A percentile compares a stretch with the other conserved stretches of the same genome.
phyloP scores from a whole-genome alignment of 129 eudicot genomes.

The Saussurea involucrata region DNA sequence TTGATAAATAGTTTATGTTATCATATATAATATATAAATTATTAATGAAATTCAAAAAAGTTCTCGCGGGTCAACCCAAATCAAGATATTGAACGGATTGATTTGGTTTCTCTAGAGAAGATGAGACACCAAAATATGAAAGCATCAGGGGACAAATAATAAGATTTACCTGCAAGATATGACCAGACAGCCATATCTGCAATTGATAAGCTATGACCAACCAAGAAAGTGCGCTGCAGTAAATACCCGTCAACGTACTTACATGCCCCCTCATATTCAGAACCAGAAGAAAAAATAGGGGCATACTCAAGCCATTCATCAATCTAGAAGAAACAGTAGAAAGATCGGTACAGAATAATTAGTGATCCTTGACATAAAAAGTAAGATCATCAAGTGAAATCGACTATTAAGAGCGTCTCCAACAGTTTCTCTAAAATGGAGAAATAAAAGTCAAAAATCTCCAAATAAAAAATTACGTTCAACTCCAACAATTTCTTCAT shows the following conservation, averaged over 20 bases:
- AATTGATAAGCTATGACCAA: constrained; percentile 65
- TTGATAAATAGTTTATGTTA: too few relatives aligned
- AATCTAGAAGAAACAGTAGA: constrained; percentile 37
- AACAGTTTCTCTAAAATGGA: not conserved
- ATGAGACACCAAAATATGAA: not conserved
- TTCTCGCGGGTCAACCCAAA: not conserved
- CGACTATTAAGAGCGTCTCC: not conserved
- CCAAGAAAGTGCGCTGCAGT: constrained; percentile 59
- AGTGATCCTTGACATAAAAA: not conserved
- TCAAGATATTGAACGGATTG: not conserved
- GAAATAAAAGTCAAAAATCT: too few relatives aligned
- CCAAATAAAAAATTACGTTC: not conserved
- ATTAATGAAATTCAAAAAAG: too few relatives aligned
- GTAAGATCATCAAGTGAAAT: not conserved
- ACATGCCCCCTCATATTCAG: constrained; percentile 85
- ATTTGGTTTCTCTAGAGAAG: too few relatives aligned
- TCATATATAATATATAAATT: too few relatives aligned
- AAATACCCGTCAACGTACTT: constrained; percentile 62
- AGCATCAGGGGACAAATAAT: not conserved
- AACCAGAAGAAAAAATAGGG: constrained; percentile 57
- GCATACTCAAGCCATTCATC: constrained; percentile 81
- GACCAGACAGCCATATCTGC: constrained; percentile 78
- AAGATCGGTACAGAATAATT: not conserved
- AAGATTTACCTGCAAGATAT: constrained; percentile 69
- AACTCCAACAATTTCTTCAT: not conserved